Evolutionary conservation across 306 rosid genomes (phyloP).

Genomic region (Argentina anserina): DNA sequence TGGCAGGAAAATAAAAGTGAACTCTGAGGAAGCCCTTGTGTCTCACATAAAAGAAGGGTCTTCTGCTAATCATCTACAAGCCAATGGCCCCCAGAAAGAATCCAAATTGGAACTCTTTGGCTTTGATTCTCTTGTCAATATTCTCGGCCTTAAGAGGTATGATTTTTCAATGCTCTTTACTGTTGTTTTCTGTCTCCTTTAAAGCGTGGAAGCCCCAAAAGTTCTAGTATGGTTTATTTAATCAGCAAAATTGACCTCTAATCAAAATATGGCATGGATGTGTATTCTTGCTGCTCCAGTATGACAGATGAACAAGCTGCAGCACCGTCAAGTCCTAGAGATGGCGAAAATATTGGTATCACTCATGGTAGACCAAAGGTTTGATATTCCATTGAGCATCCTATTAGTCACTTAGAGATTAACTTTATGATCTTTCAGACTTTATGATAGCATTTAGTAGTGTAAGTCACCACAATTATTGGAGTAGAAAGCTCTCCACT

Average conservation of each 20-base stretch:
- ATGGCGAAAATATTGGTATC: conserved; percentile 80
- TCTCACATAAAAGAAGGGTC: conserved; percentile 43
- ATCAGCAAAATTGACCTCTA: background rate
- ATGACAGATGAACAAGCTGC: conserved; percentile 84
- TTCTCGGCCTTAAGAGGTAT: conserved; percentile 97
- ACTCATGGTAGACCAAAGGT: conserved; percentile 80
- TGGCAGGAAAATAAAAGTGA: conserved; percentile 64
- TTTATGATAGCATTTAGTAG: background rate
- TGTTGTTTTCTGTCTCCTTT: background rate
- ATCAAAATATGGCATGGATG: background rate
- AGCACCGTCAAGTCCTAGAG: conserved; percentile 90
- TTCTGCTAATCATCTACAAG: conserved; percentile 38
- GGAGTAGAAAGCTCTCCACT: background rate
- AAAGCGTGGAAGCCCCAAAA: background rate
- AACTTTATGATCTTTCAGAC: background rate
- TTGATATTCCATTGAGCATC: conserved; percentile 23
- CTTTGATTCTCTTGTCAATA: conserved; percentile 98
- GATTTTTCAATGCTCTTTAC: conserved; percentile 1
- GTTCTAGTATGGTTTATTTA: background rate
- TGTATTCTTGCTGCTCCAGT: conserved; percentile 43
- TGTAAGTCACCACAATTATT: background rate
- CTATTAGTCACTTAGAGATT: background rate
- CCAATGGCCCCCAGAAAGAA: conserved; percentile 68
- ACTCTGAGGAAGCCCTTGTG: conserved; percentile 33
- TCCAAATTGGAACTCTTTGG: conserved; percentile 92